Base-by-base conservation (phyloP, 148 eudicot genomes). In the Spergularia marina region DNA sequence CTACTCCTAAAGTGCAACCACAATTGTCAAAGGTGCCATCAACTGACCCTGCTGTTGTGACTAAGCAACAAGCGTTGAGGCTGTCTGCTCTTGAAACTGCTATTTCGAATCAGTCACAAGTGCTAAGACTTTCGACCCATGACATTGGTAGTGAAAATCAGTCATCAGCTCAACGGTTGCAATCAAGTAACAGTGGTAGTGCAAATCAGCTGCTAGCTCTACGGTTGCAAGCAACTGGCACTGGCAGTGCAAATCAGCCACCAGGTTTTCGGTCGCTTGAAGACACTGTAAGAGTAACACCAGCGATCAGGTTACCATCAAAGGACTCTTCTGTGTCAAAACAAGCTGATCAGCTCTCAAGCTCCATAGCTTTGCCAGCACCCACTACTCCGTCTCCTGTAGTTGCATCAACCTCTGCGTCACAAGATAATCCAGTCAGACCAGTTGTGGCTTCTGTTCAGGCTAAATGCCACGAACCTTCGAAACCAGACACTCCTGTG, bases 1-100 rank as follows among this genome's bases (percentile, higher is more conserved):
- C 85, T 13, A 16, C 79, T 14, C 73, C 87, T 61, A 86, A 71
- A 61, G 68, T 73, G 55, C 88, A 77, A 58, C 61, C 80, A 40
- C 55, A 60, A 16, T 58, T 59, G 20, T 72, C 79, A 4, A 78
- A 61, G 54, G 64, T 76, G 53, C 51, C 77, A 36, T 63, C 65
- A 34, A 20, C 65, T 7, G 60, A 53, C 44, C 21, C 40, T 25
- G n/a, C 39, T 6, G 3, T 53, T 6, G 58, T 23, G 18, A 53
- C 40, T 53, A 61, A 23, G 85, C 40, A 47, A 52, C 68, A 16
- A 62, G 20, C 34, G 41, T 9, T 39, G 23, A 63, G 67, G 54
- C 65, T 78, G 62, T 14, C 80, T 47, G 73, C 52, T 15, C 18
- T 55, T 12, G 87, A 84, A 17, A 73, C 64, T 49, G 67, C 74